Evolutionary conservation across 2,329 filamentous ascomycete genomes (phyloP), one percentile per base, ranked within the genome.

Genomic region (Camptophora hylomeconis): DNA sequence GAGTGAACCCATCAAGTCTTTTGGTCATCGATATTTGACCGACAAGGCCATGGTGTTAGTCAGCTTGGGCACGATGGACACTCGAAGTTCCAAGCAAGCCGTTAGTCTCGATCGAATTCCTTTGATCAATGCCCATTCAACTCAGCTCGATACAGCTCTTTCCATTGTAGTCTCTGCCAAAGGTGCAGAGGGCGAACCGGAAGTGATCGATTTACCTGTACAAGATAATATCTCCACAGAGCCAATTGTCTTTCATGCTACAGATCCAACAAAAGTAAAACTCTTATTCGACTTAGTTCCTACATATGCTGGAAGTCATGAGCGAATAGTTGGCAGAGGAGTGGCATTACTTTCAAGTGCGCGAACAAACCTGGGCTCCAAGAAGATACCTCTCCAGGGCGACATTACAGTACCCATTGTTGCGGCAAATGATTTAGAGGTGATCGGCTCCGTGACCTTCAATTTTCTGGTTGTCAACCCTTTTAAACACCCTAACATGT

Each of bases 381-480:
- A 87, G 46, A 72, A 84, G n/a, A 89, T 89, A 61, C 87, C 80
- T 30, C 63, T 98, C 6, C 84, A 94, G 52, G 86, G 86, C 12
- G 89, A 95, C 48, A 72, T 92, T 20, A 87, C 80, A 35, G 80
- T 98, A 7, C 89, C 89, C 0, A 89, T 98, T 38, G 69, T 95
- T 47, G 80, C 80, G 17, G 75, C 76, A 19, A 81, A 69, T 35
- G 77, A 71, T 8, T 60, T 95, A 18, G 87, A 95, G 36, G 76
- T 95, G 7, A 94, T 98, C 41, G 92, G 89, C 10, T 75, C 78
- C 0, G 81, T 98, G 42, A 93, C 92, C 46, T 98, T 98, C 65
- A 94, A 94, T 53, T 95, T 95, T 51, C 60, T 93, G 17, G 72
- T 95, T 47, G 84, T 98, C 44, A 95, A 83, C 1, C 87, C 89